A percentile compares a stretch with the other conserved stretches of the same genome.
Evolutionary conservation across 202 grass and related monocot genomes (phyloP).

Genomic region (Dendrocalamus latiflorus): DNA sequence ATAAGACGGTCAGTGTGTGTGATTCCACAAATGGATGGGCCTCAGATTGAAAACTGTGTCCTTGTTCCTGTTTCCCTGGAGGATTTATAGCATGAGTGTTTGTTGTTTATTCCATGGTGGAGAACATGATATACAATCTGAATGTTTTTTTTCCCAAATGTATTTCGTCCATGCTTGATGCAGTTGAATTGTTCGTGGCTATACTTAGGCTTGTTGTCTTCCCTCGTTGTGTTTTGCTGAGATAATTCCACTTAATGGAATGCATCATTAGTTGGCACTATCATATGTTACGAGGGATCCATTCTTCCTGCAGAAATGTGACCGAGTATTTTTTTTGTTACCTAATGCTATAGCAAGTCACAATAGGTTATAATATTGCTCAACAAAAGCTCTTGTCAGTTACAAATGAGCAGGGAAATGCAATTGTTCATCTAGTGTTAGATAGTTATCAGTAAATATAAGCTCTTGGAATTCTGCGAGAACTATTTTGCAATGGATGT

Average conservation of each 20-base stretch:
- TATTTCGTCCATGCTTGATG: neutral
- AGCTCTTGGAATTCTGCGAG: neutral
- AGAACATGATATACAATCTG: neutral
- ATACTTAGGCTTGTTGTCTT: neutral
- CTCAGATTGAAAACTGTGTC: slow-evolving; percentile 6
- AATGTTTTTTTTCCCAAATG: neutral
- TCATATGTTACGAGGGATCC: neutral
- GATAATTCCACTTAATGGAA: neutral
- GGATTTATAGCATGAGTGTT: neutral
- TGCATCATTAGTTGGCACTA: neutral
- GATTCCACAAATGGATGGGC: neutral
- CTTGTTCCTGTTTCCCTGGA: neutral
- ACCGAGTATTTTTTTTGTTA: neutral
- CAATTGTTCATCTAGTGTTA: neutral
- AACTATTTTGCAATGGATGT: neutral
- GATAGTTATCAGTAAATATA: neutral
- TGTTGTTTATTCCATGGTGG: neutral
- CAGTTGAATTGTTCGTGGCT: neutral
- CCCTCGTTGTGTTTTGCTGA: neutral
- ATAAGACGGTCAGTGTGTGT: neutral
- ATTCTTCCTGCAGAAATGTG: neutral
- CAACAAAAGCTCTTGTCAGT: neutral
- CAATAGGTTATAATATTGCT: neutral
- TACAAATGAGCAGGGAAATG: neutral
- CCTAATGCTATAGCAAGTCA: neutral